Evolutionary conservation across 1,284 basidiomycete species (phyloP).

Genomic region (Papiliotrema flavescens): DNA sequence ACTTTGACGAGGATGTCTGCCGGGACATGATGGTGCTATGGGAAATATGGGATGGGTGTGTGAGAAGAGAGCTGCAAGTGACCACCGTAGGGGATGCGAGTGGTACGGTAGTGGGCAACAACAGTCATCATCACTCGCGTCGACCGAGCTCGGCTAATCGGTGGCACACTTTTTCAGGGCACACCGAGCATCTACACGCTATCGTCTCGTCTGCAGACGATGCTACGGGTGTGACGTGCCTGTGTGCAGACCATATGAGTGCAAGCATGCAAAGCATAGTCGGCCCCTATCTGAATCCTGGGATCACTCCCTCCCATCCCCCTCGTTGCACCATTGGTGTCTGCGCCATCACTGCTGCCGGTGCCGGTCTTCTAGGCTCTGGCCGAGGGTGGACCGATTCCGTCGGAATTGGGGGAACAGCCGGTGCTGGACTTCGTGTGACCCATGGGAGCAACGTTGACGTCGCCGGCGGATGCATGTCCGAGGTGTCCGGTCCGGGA

Average conservation of each 20-base stretch:
- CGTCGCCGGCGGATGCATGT: not conserved
- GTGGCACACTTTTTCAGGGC: too few relatives aligned
- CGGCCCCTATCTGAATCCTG: not conserved
- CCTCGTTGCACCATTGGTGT: not conserved
- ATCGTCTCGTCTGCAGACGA: too few relatives aligned
- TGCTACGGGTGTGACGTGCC: too few relatives aligned
- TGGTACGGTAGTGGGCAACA: too few relatives aligned
- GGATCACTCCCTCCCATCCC: constrained; percentile 1
- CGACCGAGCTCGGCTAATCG: too few relatives aligned
- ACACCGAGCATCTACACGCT: too few relatives aligned
- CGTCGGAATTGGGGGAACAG: not conserved
- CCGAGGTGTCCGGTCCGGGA: not conserved
- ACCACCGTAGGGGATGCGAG: not conserved
- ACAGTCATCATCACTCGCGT: too few relatives aligned
- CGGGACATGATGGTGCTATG: not conserved
- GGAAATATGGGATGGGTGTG: not conserved
- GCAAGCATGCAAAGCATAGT: too few relatives aligned
- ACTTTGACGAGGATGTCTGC: not conserved
- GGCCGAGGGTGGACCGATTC: not conserved
- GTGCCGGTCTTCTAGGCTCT: not conserved
- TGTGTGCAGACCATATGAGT: too few relatives aligned
- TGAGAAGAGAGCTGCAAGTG: not conserved
- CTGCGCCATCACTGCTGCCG: constrained; percentile 1
- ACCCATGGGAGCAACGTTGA: constrained; percentile 1
- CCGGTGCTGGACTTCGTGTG: not conserved